phyloP scores from a whole-genome alignment of 208 protist species.

The Trypanosoma avium region DNA sequence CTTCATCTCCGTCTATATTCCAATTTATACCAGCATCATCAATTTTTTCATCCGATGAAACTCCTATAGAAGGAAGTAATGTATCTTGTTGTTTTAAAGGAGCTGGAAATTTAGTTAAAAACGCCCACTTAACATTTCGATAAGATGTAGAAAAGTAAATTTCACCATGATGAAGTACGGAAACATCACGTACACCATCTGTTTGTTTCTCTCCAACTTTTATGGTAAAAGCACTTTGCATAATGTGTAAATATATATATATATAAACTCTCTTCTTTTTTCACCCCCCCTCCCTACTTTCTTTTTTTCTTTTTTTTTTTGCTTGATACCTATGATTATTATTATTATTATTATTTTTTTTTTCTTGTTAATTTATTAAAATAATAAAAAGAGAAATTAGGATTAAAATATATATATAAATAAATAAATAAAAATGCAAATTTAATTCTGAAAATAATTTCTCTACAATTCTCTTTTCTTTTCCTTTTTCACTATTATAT shows the following conservation, averaged over 20 bases:
- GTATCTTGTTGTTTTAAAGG: not conserved
- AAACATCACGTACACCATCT: conserved; percentile 60
- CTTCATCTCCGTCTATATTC: not conserved
- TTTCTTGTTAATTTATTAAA: too few relatives aligned
- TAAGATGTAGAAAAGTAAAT: conserved; percentile 57
- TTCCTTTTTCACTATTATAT: too few relatives aligned
- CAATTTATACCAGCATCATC: not conserved
- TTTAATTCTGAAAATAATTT: too few relatives aligned
- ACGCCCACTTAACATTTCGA: conserved; percentile 57
- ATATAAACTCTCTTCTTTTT: not conserved
- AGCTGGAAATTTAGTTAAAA: conserved; percentile 52
- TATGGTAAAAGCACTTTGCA: conserved; percentile 61
- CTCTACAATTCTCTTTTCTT: too few relatives aligned
- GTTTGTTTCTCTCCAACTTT: conserved; percentile 45
- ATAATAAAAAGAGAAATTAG: not conserved
- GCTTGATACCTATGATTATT: too few relatives aligned
- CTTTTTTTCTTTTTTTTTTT: too few relatives aligned
- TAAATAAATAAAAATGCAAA: too few relatives aligned
- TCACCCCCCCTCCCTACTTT: not conserved
- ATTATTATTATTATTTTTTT: too few relatives aligned
- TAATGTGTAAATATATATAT: conserved; percentile 4
- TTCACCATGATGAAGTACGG: conserved; percentile 48
- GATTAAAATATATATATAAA: not conserved
- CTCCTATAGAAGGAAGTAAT: not conserved
- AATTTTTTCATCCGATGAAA: conserved; percentile 10